Evolutionary conservation across 1,284 basidiomycete species (phyloP).

Genomic region (Anthracocystis setariae): DNA sequence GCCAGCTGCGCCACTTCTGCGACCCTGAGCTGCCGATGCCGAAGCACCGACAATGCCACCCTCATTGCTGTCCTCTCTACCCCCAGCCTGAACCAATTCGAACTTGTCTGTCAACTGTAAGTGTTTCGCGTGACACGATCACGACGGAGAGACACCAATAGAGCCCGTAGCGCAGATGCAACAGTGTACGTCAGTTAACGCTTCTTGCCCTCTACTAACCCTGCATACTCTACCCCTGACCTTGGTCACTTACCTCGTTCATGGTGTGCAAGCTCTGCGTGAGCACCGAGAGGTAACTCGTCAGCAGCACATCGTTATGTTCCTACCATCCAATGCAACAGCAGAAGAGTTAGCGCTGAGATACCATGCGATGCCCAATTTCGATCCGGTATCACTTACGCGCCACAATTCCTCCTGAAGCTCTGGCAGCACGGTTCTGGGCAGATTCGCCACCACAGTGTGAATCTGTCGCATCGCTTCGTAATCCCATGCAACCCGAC

Average conservation of each 20-base stretch:
- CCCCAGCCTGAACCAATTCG: slow-evolving; percentile 47
- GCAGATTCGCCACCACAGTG: slow-evolving; percentile 79
- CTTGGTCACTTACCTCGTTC: slow-evolving; percentile 78
- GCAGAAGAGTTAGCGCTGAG: too few species aligned
- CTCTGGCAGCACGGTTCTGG: slow-evolving; percentile 45
- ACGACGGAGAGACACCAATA: too few species aligned
- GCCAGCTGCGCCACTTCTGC: slow-evolving; percentile 6
- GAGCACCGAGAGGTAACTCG: slow-evolving; percentile 83
- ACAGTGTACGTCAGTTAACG: neutral
- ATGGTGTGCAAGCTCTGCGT: slow-evolving; percentile 87
- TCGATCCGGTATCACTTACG: slow-evolving; percentile 21
- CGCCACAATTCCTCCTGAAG: slow-evolving; percentile 48
- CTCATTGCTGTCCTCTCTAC: slow-evolving; percentile 16
- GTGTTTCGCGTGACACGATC: neutral
- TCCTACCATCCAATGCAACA: slow-evolving; percentile 74
- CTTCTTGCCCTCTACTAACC: neutral
- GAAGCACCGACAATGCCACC: slow-evolving; percentile 11
- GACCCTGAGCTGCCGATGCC: slow-evolving; percentile 3
- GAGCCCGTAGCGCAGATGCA: neutral
- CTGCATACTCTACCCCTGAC: neutral
- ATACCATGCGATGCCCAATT: too few species aligned
- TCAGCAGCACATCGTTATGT: slow-evolving; percentile 93
- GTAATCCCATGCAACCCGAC: slow-evolving; percentile 69
- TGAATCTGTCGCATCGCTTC: slow-evolving; percentile 83
- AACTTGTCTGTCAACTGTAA: slow-evolving; percentile 60